Evolutionary conservation across 257 asterid genomes (phyloP).

Genomic region (Coffea eugenioides): DNA sequence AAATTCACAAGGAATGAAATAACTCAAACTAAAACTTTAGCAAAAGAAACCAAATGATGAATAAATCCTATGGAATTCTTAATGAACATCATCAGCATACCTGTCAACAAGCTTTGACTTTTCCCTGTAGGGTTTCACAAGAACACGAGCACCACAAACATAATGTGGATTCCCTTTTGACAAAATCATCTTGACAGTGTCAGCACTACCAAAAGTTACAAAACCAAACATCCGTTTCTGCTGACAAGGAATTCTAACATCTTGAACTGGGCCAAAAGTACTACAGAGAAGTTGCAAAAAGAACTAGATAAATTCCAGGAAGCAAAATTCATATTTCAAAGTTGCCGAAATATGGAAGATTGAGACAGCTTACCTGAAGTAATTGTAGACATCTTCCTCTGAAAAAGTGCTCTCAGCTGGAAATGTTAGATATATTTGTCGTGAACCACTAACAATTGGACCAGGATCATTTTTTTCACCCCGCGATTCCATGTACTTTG

Average conservation of each 20-base stretch:
- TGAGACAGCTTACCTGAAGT: constrained; percentile 50
- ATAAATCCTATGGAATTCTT: background rate
- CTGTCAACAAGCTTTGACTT: constrained; percentile 66
- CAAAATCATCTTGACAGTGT: constrained; percentile 65
- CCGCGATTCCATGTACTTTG: constrained; percentile 45
- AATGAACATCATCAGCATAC: constrained; percentile 25
- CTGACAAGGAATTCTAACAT: constrained; percentile 91
- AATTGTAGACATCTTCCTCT: constrained; percentile 73
- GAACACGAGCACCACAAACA: constrained; percentile 88
- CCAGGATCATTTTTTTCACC: constrained; percentile 75
- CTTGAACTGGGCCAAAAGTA: constrained; percentile 81
- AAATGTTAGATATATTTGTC: constrained; percentile 83
- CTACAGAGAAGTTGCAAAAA: constrained; percentile 33
- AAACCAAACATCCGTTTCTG: constrained; percentile 90
- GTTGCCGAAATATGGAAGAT: background rate
- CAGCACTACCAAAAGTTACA: constrained; percentile 64
- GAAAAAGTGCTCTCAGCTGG: constrained; percentile 80
- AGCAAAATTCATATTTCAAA: background rate
- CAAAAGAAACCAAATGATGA: background rate
- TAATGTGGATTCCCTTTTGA: constrained; percentile 82
- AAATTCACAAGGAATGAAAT: background rate
- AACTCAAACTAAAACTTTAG: background rate
- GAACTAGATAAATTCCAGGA: constrained; percentile 12
- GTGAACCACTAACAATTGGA: constrained; percentile 61
- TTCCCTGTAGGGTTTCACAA: constrained; percentile 87